Percentiles rank a stretch among this genome's conserved stretches.
These are phyloP conservation scores for Russula sp. DNA, from an alignment of 768 basidiomycete species.

Conservation along the genomic window DNA sequence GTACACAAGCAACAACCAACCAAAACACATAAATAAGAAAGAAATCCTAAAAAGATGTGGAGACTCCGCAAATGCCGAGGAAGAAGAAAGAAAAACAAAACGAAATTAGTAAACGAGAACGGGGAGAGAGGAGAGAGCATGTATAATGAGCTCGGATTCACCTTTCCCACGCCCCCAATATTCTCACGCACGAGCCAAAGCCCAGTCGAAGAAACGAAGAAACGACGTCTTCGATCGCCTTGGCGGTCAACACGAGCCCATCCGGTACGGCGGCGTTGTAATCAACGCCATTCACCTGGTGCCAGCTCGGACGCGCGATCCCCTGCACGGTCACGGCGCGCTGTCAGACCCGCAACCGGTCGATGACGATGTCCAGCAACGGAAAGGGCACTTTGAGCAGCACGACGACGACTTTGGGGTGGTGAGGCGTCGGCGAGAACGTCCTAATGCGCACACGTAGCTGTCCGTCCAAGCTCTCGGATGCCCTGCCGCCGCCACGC, in stretches of 20 bases:
- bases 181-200: constrained; percentile 90
- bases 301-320: constrained; percentile 25
- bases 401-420: constrained; percentile 86
- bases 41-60: no score
- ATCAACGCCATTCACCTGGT: neutral
- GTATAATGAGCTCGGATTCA: constrained; percentile 39
- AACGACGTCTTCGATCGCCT: constrained; percentile 91
- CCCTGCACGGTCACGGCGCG: constrained; percentile 36
- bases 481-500: constrained; percentile 9
- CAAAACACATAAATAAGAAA: no score
- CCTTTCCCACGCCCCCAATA: constrained; percentile 84
- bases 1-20: no score
- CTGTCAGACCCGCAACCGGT: constrained; percentile 45
- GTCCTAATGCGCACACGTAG: constrained; percentile 66
- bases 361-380: constrained; percentile 73
- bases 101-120: no score
- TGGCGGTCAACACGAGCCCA: constrained; percentile 69
- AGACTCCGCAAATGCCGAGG: no score
- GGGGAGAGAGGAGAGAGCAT: no score
- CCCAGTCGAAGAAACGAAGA: constrained; percentile 78
- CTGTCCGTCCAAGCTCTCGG: neutral
- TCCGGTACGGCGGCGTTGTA: neutral
- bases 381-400: constrained; percentile 89
- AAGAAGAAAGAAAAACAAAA: no score
- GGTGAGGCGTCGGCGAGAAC: constrained; percentile 87